These are phyloP conservation scores for Solanum hybrid DNA, from an alignment of 305 asterid species.

Conservation along the genomic window DNA sequence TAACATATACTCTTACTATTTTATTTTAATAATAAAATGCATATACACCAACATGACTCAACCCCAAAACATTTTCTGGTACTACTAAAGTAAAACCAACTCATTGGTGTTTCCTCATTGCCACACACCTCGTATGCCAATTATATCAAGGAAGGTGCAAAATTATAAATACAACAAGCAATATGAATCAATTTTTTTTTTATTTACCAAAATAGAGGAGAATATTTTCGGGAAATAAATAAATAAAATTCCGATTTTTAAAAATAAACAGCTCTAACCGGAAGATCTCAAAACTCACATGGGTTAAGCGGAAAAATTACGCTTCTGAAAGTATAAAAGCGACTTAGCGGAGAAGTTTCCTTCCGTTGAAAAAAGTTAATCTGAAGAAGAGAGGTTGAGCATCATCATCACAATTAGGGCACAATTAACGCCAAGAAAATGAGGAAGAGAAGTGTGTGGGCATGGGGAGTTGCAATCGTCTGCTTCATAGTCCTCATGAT, in stretches of 20 bases:
- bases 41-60: too few species aligned
- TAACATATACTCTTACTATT: too few species aligned
- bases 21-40: too few species aligned
- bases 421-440: constrained; percentile 9
- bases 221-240: neutral
- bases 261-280: neutral
- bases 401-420: neutral
- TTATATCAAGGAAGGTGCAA: neutral
- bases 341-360: neutral
- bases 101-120: neutral
- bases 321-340: neutral
- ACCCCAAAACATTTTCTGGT: too few species aligned
- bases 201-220: neutral
- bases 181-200: neutral
- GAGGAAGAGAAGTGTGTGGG: constrained; percentile 43
- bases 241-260: neutral
- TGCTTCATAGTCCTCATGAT: constrained; percentile 73
- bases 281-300: neutral
- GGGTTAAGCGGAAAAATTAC: neutral
- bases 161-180: neutral
- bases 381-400: neutral
- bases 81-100: too few species aligned
- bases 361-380: neutral
- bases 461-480: constrained; percentile 66
- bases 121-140: neutral